phyloP scores from a whole-genome alignment of 495 filamentous ascomycete genomes.

The Annulohypoxylon bovei region DNA sequence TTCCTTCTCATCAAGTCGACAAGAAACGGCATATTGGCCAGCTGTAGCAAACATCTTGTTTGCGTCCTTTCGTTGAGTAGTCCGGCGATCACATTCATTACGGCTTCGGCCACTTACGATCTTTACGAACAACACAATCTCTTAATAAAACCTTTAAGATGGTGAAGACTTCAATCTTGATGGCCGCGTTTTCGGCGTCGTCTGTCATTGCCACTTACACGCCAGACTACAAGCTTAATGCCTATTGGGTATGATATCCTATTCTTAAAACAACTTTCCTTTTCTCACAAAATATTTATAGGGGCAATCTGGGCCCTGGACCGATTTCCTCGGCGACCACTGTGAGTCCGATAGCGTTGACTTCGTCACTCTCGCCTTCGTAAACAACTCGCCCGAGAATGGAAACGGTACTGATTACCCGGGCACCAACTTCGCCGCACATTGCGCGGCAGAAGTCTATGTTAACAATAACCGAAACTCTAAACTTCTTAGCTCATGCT shows the following conservation, averaged over 20 bases:
- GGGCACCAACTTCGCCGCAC: constrained; percentile 53
- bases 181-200: constrained; percentile 48
- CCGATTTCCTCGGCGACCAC: constrained; percentile 40
- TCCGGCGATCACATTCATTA: constrained; percentile 47
- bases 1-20: constrained; percentile 44
- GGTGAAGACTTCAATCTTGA: constrained; percentile 48
- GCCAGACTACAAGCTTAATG: constrained; percentile 39
- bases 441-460: constrained; percentile 50
- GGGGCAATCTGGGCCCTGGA: constrained; percentile 47
- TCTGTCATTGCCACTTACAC: constrained; percentile 49
- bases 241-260: constrained; percentile 40
- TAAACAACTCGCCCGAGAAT: constrained; percentile 54
- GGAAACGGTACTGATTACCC: constrained; percentile 50
- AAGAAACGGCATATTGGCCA: constrained; percentile 51
- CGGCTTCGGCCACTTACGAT: constrained; percentile 47
- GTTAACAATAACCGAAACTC: constrained; percentile 45
- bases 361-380: constrained; percentile 54
- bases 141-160: constrained; percentile 45
- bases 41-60: constrained; percentile 56
- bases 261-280: background rate
- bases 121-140: constrained; percentile 39
- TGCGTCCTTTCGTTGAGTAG: constrained; percentile 59
- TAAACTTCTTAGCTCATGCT: constrained; percentile 54
- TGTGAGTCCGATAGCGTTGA: constrained; percentile 52
- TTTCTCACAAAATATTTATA: constrained; percentile 34